Evolutionary conservation across 495 filamentous ascomycete genomes (phyloP).

Genomic region (Penicillium samsonianum): DNA sequence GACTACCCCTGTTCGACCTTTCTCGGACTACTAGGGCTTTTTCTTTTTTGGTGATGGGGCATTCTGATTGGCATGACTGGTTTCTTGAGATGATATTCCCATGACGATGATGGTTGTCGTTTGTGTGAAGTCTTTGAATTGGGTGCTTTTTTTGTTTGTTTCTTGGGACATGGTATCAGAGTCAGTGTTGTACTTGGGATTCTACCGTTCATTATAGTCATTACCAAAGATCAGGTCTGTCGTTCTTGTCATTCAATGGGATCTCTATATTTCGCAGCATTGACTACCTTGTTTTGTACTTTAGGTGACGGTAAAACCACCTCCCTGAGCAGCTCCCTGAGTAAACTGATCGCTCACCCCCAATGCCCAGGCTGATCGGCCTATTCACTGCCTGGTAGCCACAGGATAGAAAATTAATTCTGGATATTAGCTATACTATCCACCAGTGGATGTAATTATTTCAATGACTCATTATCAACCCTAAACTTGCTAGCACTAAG

Average conservation of each 20-base stretch:
- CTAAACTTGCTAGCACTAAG: too few species aligned
- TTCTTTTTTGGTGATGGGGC: not conserved
- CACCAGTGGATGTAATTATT: too few species aligned
- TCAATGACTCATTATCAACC: too few species aligned
- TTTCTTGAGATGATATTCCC: not conserved
- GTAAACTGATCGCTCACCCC: too few species aligned
- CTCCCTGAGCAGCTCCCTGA: too few species aligned
- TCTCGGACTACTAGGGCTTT: slow-evolving; percentile 33
- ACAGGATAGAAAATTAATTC: too few species aligned
- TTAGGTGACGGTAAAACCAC: too few species aligned
- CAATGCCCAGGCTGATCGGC: too few species aligned
- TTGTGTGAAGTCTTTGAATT: not conserved
- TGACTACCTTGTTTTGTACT: not conserved
- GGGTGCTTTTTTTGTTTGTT: not conserved
- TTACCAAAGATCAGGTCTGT: not conserved
- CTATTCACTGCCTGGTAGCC: too few species aligned
- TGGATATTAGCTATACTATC: too few species aligned
- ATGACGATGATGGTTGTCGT: not conserved
- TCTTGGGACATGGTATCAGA: not conserved
- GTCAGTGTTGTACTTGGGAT: not conserved
- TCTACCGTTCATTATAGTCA: not conserved
- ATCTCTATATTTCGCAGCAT: not conserved
- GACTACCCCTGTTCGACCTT: slow-evolving; percentile 38
- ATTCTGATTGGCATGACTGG: too few species aligned
- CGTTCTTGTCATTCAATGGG: not conserved